These are phyloP conservation scores for Cyclotella choctawhatcheeana DNA, from an alignment of 108 stramenopile species.

Conservation along the genomic window DNA sequence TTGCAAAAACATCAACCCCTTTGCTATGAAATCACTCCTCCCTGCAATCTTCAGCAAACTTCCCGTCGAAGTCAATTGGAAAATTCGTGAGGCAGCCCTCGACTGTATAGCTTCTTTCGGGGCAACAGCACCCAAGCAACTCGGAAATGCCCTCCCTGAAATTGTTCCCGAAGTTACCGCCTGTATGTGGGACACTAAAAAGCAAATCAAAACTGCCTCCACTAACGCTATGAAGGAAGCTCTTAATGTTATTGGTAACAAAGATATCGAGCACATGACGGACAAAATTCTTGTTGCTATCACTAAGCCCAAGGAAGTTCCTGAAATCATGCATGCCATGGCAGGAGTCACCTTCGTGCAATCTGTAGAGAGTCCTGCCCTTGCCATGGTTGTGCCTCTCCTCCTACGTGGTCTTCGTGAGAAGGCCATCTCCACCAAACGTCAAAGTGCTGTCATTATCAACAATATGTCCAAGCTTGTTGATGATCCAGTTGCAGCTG, in stretches of 20 bases:
- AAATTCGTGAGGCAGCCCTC: constrained; percentile 81
- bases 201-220: constrained; percentile 94
- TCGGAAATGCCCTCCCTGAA: constrained; percentile 88
- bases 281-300: constrained; percentile 92
- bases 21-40: constrained; percentile 88
- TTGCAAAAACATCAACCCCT: constrained; percentile 83
- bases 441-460: constrained; percentile 98
- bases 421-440: constrained; percentile 91
- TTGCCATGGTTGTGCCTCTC: constrained; percentile 99
- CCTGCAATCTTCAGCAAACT: constrained; percentile 79
- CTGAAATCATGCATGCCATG: constrained; percentile 96
- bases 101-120: constrained; percentile 77
- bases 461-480: constrained; percentile 99
- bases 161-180: constrained; percentile 95
- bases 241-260: constrained; percentile 96
- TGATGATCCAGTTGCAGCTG: constrained; percentile 94
- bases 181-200: constrained; percentile 99
- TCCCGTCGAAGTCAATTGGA: constrained; percentile 92
- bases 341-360: constrained; percentile 98
- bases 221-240: constrained; percentile 90
- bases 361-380: constrained; percentile 96
- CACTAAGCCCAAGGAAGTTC: constrained; percentile 95
- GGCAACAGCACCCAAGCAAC: constrained; percentile 77
- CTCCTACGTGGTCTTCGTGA: constrained; percentile 96
- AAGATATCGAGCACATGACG: constrained; percentile 99